Conservation (phyloP, 148 eudicot species). For the Heliosperma pusillum region DNA sequence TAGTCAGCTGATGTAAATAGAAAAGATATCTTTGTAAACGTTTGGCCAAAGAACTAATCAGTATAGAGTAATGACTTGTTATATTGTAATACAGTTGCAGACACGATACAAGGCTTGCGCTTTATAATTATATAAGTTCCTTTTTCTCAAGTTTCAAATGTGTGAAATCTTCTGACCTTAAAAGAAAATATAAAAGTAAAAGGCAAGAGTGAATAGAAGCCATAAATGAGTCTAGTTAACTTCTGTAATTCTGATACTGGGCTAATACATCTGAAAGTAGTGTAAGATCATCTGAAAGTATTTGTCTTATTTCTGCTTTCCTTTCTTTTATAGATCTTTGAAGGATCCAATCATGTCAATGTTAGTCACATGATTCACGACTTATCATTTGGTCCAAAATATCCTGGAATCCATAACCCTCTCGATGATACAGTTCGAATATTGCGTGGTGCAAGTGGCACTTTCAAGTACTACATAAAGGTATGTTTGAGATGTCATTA, state of each 20-base stretch:
- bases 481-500: conserved; percentile 26
- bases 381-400: conserved; percentile 92
- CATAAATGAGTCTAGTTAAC: conserved; percentile 5
- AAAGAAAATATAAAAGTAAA: background rate
- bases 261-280: background rate
- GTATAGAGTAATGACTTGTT: conserved; percentile 6
- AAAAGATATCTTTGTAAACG: background rate
- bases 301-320: background rate
- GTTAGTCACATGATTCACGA: conserved; percentile 96
- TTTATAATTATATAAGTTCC: background rate
- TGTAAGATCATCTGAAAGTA: background rate
- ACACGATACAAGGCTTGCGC: background rate
- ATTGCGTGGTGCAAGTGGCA: conserved; percentile 76
- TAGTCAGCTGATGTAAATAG: background rate
- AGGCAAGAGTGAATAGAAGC: background rate
- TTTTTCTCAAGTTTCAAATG: background rate
- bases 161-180: background rate
- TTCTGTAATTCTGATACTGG: background rate
- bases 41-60: background rate
- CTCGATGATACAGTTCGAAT: conserved; percentile 78
- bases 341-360: conserved; percentile 83
- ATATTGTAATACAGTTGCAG: background rate
- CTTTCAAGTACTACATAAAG: conserved; percentile 98
- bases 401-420: conserved; percentile 95
- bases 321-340: conserved; percentile 70